phyloP scores from a whole-genome alignment of 371 early-diverging fungal species.

The Mucor circinelloides region DNA sequence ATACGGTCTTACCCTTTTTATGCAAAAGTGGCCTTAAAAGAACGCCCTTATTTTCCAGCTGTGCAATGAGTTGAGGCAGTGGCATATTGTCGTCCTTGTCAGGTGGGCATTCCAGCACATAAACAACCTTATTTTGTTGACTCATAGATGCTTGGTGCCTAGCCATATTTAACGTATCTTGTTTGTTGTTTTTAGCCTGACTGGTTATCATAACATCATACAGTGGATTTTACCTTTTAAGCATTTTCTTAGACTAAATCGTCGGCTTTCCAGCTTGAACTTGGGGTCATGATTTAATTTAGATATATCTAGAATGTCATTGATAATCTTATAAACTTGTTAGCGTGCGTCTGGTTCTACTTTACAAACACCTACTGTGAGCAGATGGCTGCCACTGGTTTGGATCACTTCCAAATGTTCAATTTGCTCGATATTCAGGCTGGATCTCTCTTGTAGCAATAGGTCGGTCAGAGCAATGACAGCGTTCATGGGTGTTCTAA shows the following conservation, averaged over 20 bases:
- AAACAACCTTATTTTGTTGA: conserved; percentile 47
- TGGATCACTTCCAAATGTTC: conserved; percentile 62
- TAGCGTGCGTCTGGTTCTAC: neutral
- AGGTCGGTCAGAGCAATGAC: conserved; percentile 64
- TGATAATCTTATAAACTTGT: conserved; percentile 48
- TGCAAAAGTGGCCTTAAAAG: conserved; percentile 17
- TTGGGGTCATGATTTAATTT: conserved; percentile 65
- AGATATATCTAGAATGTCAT: conserved; percentile 63
- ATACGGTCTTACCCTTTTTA: conserved; percentile 44
- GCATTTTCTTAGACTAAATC: conserved; percentile 60
- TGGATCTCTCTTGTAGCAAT: conserved; percentile 52
- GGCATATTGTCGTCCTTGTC: conserved; percentile 56
- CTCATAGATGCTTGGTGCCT: conserved; percentile 52
- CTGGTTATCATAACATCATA: neutral
- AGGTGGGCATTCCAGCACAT: conserved; percentile 56
- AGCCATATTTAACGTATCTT: conserved; percentile 55
- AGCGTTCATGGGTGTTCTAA: conserved; percentile 64
- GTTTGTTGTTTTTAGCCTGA: neutral
- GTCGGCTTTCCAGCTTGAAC: conserved; percentile 56
- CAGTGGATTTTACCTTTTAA: conserved; percentile 49
- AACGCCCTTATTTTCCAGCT: conserved; percentile 29
- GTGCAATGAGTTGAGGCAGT: conserved; percentile 34
- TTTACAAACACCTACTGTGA: conserved; percentile 52
- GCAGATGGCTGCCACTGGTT: conserved; percentile 62
- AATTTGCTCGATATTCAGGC: conserved; percentile 54